Conservation (phyloP, 2,329 filamentous ascomycete species). For the Diaporthe sp. region DNA sequence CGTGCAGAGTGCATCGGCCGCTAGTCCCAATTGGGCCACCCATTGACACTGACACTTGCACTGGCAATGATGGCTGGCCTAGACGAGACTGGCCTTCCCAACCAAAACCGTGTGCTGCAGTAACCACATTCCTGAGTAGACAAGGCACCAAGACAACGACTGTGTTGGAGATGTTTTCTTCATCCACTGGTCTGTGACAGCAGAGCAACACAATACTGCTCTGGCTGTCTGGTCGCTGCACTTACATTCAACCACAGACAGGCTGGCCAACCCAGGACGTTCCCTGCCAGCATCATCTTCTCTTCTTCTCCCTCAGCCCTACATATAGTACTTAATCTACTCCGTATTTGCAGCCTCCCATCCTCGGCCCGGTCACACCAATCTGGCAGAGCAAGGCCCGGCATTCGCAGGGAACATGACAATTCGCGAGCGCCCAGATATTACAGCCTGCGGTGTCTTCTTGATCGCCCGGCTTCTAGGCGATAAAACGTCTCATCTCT, state of each 20-base stretch:
- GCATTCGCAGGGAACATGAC: background rate
- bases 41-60: background rate
- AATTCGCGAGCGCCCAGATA: background rate
- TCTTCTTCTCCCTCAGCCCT: conserved; percentile 2
- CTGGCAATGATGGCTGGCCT: background rate
- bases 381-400: background rate
- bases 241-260: background rate
- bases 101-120: background rate
- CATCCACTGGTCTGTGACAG: background rate
- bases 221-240: background rate
- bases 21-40: background rate
- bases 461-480: background rate
- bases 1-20: conserved; percentile 17
- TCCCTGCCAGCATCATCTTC: background rate
- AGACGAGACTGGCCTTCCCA: background rate
- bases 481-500: conserved; percentile 31
- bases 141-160: background rate
- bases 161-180: background rate
- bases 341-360: background rate
- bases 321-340: background rate
- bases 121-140: background rate
- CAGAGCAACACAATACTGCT: background rate
- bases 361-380: conserved; percentile 7
- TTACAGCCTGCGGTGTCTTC: background rate
- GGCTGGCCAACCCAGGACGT: background rate